Conservation (phyloP, 73 alveolate genomes). For the Symbiodinium pilosum region DNA sequence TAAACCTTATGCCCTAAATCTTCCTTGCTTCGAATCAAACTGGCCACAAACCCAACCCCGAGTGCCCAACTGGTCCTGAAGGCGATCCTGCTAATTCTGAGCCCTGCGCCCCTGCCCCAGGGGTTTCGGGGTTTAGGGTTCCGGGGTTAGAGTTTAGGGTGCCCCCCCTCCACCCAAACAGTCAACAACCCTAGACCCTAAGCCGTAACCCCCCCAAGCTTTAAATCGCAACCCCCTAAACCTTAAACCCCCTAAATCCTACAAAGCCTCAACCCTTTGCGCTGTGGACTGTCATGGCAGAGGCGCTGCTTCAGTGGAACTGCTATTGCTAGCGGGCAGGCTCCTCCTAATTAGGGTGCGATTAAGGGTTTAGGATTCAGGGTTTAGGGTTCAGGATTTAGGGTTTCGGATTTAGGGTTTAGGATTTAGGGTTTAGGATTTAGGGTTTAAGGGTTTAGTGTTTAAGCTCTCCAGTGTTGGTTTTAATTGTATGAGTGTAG, state of each 20-base stretch:
- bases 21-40: no score
- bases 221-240: background rate
- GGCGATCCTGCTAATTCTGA: background rate
- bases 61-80: no score
- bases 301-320: slow-evolving; percentile 80
- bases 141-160: background rate
- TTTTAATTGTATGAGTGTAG: background rate
- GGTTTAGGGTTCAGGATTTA: background rate
- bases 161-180: background rate
- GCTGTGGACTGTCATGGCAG: background rate
- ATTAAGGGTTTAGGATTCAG: no score
- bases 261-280: background rate
- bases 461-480: no score
- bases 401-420: background rate
- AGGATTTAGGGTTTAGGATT: background rate
- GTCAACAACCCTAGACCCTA: background rate
- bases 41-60: no score
- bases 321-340: slow-evolving; percentile 33
- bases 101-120: no score
- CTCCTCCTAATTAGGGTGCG: background rate
- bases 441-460: background rate
- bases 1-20: background rate
- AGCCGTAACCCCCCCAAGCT: background rate
- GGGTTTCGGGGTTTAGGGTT: background rate
- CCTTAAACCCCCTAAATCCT: background rate